Evolutionary conservation across 371 early-diverging fungal genomes (phyloP), one percentile per base, ranked within the genome.

Genomic region (Smittium culicis): DNA sequence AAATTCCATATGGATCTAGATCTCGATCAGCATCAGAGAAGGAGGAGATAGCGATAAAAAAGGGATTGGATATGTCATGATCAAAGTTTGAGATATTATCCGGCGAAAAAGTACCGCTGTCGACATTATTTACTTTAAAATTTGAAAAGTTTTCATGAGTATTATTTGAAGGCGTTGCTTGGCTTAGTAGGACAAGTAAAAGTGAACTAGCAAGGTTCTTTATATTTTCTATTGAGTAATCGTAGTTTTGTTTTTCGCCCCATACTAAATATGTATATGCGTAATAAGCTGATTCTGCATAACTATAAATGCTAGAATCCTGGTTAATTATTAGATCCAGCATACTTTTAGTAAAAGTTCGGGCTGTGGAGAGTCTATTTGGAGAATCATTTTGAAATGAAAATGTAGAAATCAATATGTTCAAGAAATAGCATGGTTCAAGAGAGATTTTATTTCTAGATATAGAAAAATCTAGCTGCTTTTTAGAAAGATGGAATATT

Each of bases 211-310:
- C 29, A 16, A 17, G 2, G 2, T 16, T 29, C 11, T 17, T 54
- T 29, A 64, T 16, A 25, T 28, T 64, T 34, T 34, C 34, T 5
- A 2, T 5, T 3, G 5, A 5, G 27, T 35, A 64, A 45, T 20
- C 27, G 24, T 35, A 16, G 16, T 28, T 14, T 24, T 35, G 32
- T 16, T 34, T 45, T 45, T 32, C 35, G 8, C 65, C 65, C 65
- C 65, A 64, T 45, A 64, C 17, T 17, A n/a, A 64, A 29, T 64
- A 35, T 27, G 35, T 29, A 45, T 64, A 64, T 25, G 65, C 54
- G 2, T 35, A 27, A 64, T 35, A 64, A 8, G 34, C 17, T 25
- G 33, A 11, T 1, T 45, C 35, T 3, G 65, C 8, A 45, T 45
- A 35, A 17, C 45, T 35, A n/a, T 35, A 11, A 35, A 30, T 20